Base-by-base conservation (phyloP, 192 early-diverging fungal species). In the Coemansia sp. region DNA sequence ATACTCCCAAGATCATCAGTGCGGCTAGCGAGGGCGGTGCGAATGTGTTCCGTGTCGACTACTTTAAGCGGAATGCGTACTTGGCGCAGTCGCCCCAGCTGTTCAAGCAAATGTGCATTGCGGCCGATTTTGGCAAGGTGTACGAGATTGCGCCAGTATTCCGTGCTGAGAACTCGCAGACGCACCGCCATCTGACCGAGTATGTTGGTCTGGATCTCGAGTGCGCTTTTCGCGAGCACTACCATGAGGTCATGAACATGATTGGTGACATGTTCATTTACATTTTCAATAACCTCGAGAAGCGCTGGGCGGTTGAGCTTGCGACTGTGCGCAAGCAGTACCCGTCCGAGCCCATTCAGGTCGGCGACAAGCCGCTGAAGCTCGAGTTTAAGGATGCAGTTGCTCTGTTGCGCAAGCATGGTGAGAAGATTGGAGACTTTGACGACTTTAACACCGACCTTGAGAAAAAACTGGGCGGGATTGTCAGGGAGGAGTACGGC, bases 131-230 rank as follows among this genome's bases (percentile, higher is more conserved):
- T 77, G 96, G 94, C 70, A 89, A 94, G 32, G 98, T 99, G n/a
- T 99, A 93, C 74, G 98, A 99, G 80, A 95, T 99, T 73, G 95
- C 85, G 8, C 93, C 92, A 0, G 98, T 99, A 48, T 99, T 99
- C 92, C 95, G 98, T 75, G 98, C 98, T 50, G 98, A 99, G 76
- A 89, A 98, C 87, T 94, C 95, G 29, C 90, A 93, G 69, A 96
- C 96, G n/a, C 94, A 95, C 84, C 90, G 98, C 25, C 98, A 99
- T 75, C 93, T 99, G 94, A 99, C 98, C 63, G 98, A 99, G 74
- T 99, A 95, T 78, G 87, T 95, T 34, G 95, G 95, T 34, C 92
- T 99, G 66, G 98, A 99, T 94, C 71, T 99, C 82, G 98, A 99
- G 85, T 98, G 97, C 93, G 90, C 95, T 2, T 95, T 98, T 80